phyloP scores from a whole-genome alignment of 345 rosid species.

The Citrus mangshanensis region DNA sequence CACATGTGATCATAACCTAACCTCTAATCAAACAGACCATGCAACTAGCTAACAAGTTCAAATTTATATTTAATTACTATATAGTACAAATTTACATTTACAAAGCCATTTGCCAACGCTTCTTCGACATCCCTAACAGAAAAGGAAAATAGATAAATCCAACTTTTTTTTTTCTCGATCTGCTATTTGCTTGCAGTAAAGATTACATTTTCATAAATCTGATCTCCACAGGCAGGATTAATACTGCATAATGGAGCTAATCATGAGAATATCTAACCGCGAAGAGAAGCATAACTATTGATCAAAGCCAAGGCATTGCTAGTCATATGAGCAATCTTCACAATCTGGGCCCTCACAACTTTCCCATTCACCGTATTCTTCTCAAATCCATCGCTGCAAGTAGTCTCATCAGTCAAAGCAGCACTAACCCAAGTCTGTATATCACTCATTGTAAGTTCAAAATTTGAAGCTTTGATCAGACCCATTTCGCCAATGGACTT shows the following conservation, averaged over 20 bases:
- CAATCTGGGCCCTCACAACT: constrained; percentile 38
- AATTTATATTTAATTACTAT: not conserved
- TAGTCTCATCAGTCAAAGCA: constrained; percentile 64
- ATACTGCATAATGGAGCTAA: not conserved
- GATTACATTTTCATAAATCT: not conserved
- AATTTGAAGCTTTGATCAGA: constrained; percentile 24
- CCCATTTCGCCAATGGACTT: constrained; percentile 60
- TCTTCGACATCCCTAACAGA: not conserved
- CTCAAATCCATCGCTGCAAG: constrained; percentile 69
- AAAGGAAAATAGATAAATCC: not conserved
- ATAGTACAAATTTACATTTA: not conserved
- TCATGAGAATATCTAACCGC: constrained; percentile 21
- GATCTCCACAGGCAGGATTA: not conserved
- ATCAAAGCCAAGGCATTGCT: constrained; percentile 80
- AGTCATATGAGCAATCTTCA: constrained; percentile 52
- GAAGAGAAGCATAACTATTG: constrained; percentile 52
- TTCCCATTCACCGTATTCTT: constrained; percentile 40
- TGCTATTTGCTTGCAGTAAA: not conserved
- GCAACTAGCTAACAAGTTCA: not conserved
- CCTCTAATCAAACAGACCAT: not conserved
- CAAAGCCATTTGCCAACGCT: not conserved
- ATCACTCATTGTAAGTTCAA: constrained; percentile 39
- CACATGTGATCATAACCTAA: not conserved
- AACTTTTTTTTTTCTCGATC: not conserved
- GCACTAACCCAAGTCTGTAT: constrained; percentile 83